Base-by-base conservation (phyloP, 768 basidiomycete species). In the Hortiboletus campestris region DNA sequence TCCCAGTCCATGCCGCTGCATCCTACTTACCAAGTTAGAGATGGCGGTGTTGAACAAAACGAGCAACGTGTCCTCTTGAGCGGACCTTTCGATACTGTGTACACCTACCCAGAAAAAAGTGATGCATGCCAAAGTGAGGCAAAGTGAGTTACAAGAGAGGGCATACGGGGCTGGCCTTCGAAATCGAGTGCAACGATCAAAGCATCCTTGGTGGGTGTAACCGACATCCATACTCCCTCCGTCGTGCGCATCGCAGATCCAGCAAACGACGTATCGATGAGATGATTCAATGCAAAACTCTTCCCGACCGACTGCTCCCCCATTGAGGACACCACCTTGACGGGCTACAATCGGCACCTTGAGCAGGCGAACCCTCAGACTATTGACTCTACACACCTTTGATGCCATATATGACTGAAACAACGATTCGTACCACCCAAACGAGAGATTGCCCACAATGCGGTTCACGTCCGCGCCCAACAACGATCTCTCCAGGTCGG, bases 1-100 rank as follows among this genome's bases (percentile, higher is more conserved):
- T 8, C 11, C 6, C 16, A 4, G 16, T n/a, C 29, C 2, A 6
- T 13, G 1, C 14, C 22, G 14, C 13, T 22, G 0, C 2, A 77
- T 57, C 67, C 79, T 80, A 36, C 76, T 22, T 55, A 84, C 83
- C 57, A 85, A 63, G 60, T 86, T 86, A 3, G 85, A 86, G 12
- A 86, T 76, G n/a, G n/a, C n/a, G n/a, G n/a, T n/a, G n/a, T n/a
- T n/a, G n/a, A 86, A 85, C 10, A 86, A 66, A 3, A 86, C 84
- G 1, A 86, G 74, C 3, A 86, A 69, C 0, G 80, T 83, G 41
- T 86, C 84, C 61, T 85, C 85, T 65, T 86, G 83, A 16, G 80
- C 74, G 1, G 25, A 25, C 3, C 25, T 25, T 5, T 25, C 25
- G 25, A 25, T 25, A 5, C 25, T 25, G 25, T 25, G 83, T 2